A percentile compares a stretch with the other conserved stretches of the same genome.
Conservation (phyloP, 148 eudicot species). For the Cornus florida region DNA sequence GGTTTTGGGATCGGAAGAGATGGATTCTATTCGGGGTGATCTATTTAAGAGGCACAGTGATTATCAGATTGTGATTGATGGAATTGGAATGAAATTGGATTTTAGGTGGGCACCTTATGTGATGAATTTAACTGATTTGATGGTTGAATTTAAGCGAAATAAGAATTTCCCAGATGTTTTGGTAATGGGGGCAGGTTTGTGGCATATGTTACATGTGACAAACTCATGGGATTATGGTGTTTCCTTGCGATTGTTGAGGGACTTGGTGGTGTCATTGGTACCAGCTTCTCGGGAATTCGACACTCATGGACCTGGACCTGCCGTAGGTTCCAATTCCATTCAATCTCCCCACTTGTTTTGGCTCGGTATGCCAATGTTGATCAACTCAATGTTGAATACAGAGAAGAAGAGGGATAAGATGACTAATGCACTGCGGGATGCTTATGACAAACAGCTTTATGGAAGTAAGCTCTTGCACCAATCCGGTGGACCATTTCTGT, state of each 20-base stretch:
- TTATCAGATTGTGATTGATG: slow-evolving; percentile 64
- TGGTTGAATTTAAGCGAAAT: slow-evolving; percentile 37
- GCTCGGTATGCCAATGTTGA: slow-evolving; percentile 81
- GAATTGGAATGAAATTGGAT: slow-evolving; percentile 76
- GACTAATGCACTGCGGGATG: slow-evolving; percentile 42
- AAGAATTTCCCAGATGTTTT: slow-evolving; percentile 72
- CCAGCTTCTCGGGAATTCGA: slow-evolving; percentile 39
- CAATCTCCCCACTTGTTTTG: slow-evolving; percentile 77
- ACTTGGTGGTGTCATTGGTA: slow-evolving; percentile 41
- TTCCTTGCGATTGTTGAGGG: slow-evolving; percentile 43
- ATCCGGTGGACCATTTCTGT: slow-evolving; percentile 61
- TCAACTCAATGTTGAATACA: slow-evolving; percentile 79
- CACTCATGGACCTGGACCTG: slow-evolving; percentile 13
- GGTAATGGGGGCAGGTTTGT: slow-evolving; percentile 87
- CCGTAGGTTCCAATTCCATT: slow-evolving; percentile 18
- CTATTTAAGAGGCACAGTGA: slow-evolving; percentile 90
- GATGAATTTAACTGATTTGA: slow-evolving; percentile 51
- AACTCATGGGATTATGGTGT: slow-evolving; percentile 56
- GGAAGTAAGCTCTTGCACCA: slow-evolving; percentile 60
- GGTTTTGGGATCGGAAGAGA: slow-evolving; percentile 52
- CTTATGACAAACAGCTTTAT: slow-evolving; percentile 48
- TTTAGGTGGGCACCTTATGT: slow-evolving; percentile 90
- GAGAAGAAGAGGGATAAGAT: slow-evolving; percentile 81
- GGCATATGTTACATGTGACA: slow-evolving; percentile 83
- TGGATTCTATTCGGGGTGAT: slow-evolving; percentile 51